Conservation (phyloP, 192 early-diverging fungal genomes). For the Coemansia sp. region DNA sequence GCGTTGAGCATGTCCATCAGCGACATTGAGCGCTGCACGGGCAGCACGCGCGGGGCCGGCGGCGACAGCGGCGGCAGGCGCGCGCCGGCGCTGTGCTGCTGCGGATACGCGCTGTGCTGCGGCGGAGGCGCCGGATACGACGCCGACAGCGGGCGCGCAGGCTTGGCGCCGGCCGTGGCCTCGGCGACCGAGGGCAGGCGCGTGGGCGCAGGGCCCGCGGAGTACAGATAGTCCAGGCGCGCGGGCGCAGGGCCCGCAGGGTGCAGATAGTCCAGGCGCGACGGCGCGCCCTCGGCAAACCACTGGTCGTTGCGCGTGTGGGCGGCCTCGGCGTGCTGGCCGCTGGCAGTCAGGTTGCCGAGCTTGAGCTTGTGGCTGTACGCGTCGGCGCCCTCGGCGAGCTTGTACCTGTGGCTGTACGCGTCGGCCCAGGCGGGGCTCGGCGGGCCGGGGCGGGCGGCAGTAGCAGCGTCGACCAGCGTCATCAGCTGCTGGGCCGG, state of each 20-base stretch:
- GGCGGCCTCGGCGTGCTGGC: slow-evolving; percentile 13
- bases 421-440: too few relatives aligned
- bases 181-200: slow-evolving; percentile 1
- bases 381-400: neutral
- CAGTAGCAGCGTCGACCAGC: slow-evolving; percentile 33
- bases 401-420: slow-evolving; percentile 2
- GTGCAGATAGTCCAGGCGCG: slow-evolving; percentile 38
- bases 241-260: slow-evolving; percentile 3
- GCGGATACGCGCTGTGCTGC: neutral
- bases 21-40: slow-evolving; percentile 42
- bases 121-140: neutral
- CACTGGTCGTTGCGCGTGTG: slow-evolving; percentile 48
- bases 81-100: neutral
- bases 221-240: neutral
- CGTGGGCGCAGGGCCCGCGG: slow-evolving; percentile 9
- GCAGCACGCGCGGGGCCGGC: neutral
- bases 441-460: slow-evolving; percentile 7
- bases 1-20: slow-evolving; percentile 49
- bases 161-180: neutral
- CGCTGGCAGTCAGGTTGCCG: neutral
- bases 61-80: slow-evolving; percentile 3
- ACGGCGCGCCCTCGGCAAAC: slow-evolving; percentile 27
- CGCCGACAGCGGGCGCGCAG: neutral
- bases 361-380: slow-evolving; percentile 4
- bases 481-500: slow-evolving; percentile 29